phyloP scores from a whole-genome alignment of 164 flowering plant genomes.

The Cinnamomum chago region DNA sequence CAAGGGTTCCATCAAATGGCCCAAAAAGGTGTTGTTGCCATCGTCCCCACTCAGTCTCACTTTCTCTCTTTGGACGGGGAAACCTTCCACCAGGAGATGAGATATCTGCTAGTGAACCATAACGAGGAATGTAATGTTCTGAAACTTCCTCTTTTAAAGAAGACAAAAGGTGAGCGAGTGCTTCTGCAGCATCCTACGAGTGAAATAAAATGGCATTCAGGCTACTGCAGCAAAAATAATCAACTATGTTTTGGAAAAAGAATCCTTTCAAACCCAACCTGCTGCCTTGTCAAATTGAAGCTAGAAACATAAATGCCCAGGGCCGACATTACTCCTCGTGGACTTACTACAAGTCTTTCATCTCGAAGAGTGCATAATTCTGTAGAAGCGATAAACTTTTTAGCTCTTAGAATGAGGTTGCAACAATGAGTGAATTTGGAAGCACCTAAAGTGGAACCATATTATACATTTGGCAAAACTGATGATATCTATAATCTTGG shows the following conservation, averaged over 20 bases:
- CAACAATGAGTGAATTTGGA: background rate
- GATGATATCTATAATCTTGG: too few relatives aligned
- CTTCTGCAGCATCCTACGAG: conserved; percentile 89
- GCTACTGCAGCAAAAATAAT: background rate
- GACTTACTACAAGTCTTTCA: conserved; percentile 41
- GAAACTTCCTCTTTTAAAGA: conserved; percentile 72
- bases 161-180: conserved; percentile 69
- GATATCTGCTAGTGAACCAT: conserved; percentile 51
- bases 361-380: conserved; percentile 42
- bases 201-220: background rate
- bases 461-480: too few relatives aligned
- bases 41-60: conserved; percentile 44
- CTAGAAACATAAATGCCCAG: conserved; percentile 54
- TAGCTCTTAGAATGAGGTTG: background rate
- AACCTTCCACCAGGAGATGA: conserved; percentile 34
- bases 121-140: conserved; percentile 40
- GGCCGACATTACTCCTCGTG: conserved; percentile 66
- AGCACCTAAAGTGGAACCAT: too few relatives aligned
- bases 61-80: conserved; percentile 20
- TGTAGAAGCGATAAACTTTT: conserved; percentile 23
- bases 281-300: conserved; percentile 72
- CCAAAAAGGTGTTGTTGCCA: conserved; percentile 69
- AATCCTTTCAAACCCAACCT: conserved; percentile 37
- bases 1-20: conserved; percentile 86
- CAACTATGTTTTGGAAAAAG: background rate